These are phyloP conservation scores for Aristolochia fimbriata DNA, from an alignment of 164 flowering plant species.

Conservation along the genomic window DNA sequence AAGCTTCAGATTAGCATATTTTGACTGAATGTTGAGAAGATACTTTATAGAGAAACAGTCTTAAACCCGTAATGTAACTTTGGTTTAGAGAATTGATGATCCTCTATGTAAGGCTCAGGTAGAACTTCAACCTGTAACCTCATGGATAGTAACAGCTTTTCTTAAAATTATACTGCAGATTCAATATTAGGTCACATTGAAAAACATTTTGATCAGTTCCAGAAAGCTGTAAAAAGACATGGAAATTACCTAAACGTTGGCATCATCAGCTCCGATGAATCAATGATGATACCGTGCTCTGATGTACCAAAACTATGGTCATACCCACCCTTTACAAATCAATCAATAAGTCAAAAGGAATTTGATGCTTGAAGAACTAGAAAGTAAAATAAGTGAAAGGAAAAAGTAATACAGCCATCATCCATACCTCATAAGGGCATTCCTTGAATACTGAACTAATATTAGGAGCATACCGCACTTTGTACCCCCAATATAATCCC, in stretches of 20 bases:
- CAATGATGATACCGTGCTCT: constrained; percentile 68
- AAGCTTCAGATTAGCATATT: too few relatives aligned
- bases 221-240: background rate
- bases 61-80: too few relatives aligned
- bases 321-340: constrained; percentile 64
- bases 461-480: constrained; percentile 83
- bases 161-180: too few relatives aligned
- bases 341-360: constrained; percentile 1
- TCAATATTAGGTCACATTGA: too few relatives aligned
- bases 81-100: too few relatives aligned
- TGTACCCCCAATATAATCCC: constrained; percentile 92
- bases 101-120: too few relatives aligned
- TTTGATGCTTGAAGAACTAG: too few relatives aligned
- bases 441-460: constrained; percentile 56
- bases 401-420: background rate
- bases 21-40: too few relatives aligned
- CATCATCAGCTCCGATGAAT: constrained; percentile 61
- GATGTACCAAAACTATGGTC: constrained; percentile 87
- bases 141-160: too few relatives aligned
- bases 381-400: constrained; percentile 2
- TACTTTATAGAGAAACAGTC: too few relatives aligned
- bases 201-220: too few relatives aligned
- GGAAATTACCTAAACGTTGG: constrained; percentile 64
- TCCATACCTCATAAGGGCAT: constrained; percentile 66
- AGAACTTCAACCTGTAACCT: too few relatives aligned